These are phyloP conservation scores for Polyrhizophydium stewartii DNA, from an alignment of 371 early-diverging fungal species.

Conservation along the genomic window DNA sequence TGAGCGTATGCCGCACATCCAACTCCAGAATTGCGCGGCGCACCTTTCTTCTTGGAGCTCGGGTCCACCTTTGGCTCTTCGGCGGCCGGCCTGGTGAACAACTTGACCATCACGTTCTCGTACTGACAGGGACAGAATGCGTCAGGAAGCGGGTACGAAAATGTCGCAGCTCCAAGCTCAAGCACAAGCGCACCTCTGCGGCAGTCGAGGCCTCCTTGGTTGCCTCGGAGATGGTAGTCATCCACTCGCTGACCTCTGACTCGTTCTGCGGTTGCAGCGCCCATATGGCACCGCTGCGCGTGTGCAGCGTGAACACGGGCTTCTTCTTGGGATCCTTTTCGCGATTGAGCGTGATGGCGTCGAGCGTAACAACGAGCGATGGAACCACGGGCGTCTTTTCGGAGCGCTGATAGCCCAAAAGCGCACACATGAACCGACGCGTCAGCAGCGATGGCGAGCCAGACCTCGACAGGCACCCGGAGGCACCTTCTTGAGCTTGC, in stretches of 20 bases:
- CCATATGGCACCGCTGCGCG: conserved; percentile 21
- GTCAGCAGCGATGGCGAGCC: neutral
- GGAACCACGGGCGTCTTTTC: conserved; percentile 18
- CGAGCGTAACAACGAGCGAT: conserved; percentile 28
- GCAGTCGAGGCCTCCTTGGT: conserved; percentile 26
- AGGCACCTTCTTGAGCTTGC: conserved; percentile 18
- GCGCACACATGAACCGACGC: neutral
- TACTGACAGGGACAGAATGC: conserved; percentile 2
- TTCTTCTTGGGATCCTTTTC: conserved; percentile 38
- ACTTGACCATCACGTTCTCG: conserved; percentile 8
- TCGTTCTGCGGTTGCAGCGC: conserved; percentile 30
- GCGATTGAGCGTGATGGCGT: conserved; percentile 14
- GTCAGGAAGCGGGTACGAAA: too few species aligned
- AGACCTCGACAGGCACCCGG: neutral
- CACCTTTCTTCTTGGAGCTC: neutral
- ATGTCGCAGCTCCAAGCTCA: neutral
- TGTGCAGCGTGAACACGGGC: conserved; percentile 18
- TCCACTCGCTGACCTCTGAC: conserved; percentile 31
- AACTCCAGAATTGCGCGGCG: too few species aligned
- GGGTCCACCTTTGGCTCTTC: neutral
- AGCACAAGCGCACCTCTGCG: conserved; percentile 14
- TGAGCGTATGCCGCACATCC: neutral
- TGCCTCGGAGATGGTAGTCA: conserved; percentile 22
- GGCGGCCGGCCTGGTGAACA: neutral
- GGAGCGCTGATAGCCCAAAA: conserved; percentile 4